A percentile compares a stretch with the other conserved stretches of the same genome.
These are phyloP conservation scores for Bryopsis sp. DNA, from an alignment of 139 green algal species.

Conservation along the genomic window DNA sequence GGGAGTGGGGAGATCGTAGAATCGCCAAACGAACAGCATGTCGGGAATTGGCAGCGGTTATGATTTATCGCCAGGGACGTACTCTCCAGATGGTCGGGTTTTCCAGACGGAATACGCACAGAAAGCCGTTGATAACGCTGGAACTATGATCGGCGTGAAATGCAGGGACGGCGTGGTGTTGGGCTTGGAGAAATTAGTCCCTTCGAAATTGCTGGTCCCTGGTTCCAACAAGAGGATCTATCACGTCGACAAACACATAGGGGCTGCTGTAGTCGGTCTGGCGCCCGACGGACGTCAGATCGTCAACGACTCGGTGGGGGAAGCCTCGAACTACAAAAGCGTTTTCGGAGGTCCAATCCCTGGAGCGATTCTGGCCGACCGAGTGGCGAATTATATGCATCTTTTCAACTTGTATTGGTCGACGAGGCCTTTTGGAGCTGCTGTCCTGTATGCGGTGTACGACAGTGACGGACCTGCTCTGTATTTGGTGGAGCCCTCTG, in stretches of 20 bases:
- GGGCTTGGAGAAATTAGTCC: slow-evolving; percentile 87
- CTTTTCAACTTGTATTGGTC: slow-evolving; percentile 98
- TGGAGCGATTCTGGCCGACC: slow-evolving; percentile 79
- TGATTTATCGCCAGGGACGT: slow-evolving; percentile 92
- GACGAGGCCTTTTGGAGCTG: slow-evolving; percentile 70
- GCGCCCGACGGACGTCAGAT: slow-evolving; percentile 76
- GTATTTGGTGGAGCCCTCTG: slow-evolving; percentile 84
- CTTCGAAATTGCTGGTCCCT: slow-evolving; percentile 92
- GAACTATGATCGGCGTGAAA: slow-evolving; percentile 81
- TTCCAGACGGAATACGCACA: slow-evolving; percentile 98
- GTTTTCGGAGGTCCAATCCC: slow-evolving; percentile 92
- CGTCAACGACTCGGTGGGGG: slow-evolving; percentile 66
- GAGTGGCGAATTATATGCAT: slow-evolving; percentile 86
- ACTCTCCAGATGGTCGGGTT: slow-evolving; percentile 90
- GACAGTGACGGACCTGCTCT: slow-evolving; percentile 79
- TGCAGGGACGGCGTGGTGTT: slow-evolving; percentile 97
- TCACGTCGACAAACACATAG: slow-evolving; percentile 78
- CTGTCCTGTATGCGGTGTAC: slow-evolving; percentile 68
- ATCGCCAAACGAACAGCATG: too few species aligned
- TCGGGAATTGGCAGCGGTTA: slow-evolving; percentile 44
- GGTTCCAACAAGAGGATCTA: slow-evolving; percentile 80
- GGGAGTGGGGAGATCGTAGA: too few species aligned
- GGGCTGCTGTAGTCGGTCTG: slow-evolving; percentile 61
- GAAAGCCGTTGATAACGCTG: slow-evolving; percentile 97
- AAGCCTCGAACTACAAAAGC: slow-evolving; percentile 72